Base-by-base conservation (phyloP, 257 asterid species). In the Marsdenia floribunda region DNA sequence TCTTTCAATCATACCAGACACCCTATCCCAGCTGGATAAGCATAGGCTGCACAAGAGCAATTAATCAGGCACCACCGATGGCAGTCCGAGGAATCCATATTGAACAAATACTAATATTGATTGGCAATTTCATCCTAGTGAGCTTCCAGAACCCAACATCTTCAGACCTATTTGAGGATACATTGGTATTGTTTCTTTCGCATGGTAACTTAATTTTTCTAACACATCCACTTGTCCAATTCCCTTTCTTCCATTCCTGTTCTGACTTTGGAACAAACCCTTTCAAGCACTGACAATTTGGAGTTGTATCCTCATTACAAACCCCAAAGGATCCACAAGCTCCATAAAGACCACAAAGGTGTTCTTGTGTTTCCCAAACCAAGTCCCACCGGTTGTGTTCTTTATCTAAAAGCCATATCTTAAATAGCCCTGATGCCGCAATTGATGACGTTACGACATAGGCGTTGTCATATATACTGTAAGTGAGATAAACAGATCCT, bases 41-140 rank as follows among this genome's bases (percentile, higher is more conserved):
- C 82, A 76, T 81, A 81, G 19, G 83, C 87, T 44, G 73, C 33
- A 55, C 85, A 84, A 12, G 87, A 81, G 50, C 85, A 84, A 71
- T 79, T 84, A 26, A 29, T 76, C 70, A 81, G 72, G 58, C 87
- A 84, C 68, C 75, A 57, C 0, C 50, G 50, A 38, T 65, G 59
- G 44, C 84, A 65, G 29, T 67, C 73, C 61, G 33, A 14, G 9
- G 68, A 79, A 79, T 47, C 63, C 22, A 22, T 57, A 40, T 37
- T 63, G 29, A 11, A 59, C 44, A 73, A 53, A 75, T 75, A 63
- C 68, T 42, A 22, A 53, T 72, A 49, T 3, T 59, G 75, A 74
- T 81, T 5, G 87, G 87, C 71, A 84, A 75, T 79, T 81, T 84
- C 52, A 81, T 59, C 61, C 46, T 58, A 21, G 72, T 73, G 35